These are phyloP conservation scores for Ballota nigra DNA, from an alignment of 257 asterid species.

Conservation along the genomic window DNA sequence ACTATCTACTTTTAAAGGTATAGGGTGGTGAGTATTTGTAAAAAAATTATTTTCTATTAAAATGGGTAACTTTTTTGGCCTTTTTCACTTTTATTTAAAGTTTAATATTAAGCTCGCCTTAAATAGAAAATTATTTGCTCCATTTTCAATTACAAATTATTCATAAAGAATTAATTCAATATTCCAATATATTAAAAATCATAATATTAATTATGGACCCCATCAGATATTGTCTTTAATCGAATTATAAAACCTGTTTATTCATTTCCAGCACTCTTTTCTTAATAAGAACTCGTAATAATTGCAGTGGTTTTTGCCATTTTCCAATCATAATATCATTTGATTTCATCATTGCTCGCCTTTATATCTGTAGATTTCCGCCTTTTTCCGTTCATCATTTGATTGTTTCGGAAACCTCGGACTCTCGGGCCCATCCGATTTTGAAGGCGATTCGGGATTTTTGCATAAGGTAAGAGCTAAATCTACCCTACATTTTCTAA, in stretches of 20 bases:
- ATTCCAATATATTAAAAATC: too few relatives aligned
- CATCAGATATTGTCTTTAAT: neutral
- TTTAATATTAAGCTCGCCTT: neutral
- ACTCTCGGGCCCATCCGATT: conserved; percentile 22
- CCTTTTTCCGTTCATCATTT: neutral
- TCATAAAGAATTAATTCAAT: too few relatives aligned
- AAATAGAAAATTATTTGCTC: neutral
- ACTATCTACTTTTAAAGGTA: too few relatives aligned
- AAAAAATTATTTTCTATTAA: too few relatives aligned
- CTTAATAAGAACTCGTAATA: conserved; percentile 17
- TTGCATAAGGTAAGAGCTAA: conserved; percentile 17
- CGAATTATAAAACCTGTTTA: neutral
- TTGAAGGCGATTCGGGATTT: conserved; percentile 23
- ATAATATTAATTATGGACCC: neutral
- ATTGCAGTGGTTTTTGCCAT: conserved; percentile 24
- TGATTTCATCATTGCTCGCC: neutral
- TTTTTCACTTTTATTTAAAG: too few relatives aligned
- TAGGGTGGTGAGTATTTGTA: too few relatives aligned
- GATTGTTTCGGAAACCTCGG: conserved; percentile 19
- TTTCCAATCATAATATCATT: conserved; percentile 20
- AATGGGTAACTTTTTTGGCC: too few relatives aligned
- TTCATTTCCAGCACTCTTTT: neutral
- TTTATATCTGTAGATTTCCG: neutral
- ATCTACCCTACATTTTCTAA: neutral
- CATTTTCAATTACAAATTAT: too few relatives aligned